Base-by-base conservation (phyloP, 2,329 filamentous ascomycete species). In the Apiospora koreana region DNA sequence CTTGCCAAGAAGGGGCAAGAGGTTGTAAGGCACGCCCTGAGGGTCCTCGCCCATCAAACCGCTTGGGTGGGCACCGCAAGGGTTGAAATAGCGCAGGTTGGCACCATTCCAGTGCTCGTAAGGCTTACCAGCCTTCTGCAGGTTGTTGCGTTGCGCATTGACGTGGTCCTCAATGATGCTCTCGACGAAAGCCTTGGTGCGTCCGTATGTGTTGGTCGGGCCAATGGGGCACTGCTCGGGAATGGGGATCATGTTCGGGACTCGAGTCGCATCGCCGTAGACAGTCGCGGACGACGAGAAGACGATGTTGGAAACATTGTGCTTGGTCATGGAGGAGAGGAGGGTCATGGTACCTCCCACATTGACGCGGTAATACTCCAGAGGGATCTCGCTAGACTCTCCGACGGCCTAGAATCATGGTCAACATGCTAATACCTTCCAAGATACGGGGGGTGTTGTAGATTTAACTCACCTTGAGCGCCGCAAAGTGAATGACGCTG, bases 21-120 rank as follows among this genome's bases (percentile, higher is more conserved):
- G 87, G 86, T 99, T 99, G 88, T 94, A 98, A 1, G 96, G 96
- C 28, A 98, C 90, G 71, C 96, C 96, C 81, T 97, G 92, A 64
- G 96, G 96, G 82, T 99, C 96, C 85, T 99, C 96, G 76, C 96
- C 96, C 94, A 99, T 97, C 82, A 99, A 91, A 70, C 96, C 97
- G 77, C 90, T 95, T 65, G 97, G 96, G 83, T 99, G 96, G 70
- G 94, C 92, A 77, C 96, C 96, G 70, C 93, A 94, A 41, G 96
- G 96, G 88, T 99, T 99, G 87, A 99, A 99, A 86, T 99, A 99
- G 77, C 96, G 91, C 77, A 99, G 87, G 74, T 98, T 86, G 54
- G 95, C 96, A 70, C 89, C 96, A 82, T 98, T 98, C 94, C 94
- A 98, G 78, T 94, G 91, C 78, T 94, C 89, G 69, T 85, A 90